These are phyloP conservation scores for Arthroderma sp. DNA, from an alignment of 2,329 filamentous ascomycete species.

Conservation along the genomic window DNA sequence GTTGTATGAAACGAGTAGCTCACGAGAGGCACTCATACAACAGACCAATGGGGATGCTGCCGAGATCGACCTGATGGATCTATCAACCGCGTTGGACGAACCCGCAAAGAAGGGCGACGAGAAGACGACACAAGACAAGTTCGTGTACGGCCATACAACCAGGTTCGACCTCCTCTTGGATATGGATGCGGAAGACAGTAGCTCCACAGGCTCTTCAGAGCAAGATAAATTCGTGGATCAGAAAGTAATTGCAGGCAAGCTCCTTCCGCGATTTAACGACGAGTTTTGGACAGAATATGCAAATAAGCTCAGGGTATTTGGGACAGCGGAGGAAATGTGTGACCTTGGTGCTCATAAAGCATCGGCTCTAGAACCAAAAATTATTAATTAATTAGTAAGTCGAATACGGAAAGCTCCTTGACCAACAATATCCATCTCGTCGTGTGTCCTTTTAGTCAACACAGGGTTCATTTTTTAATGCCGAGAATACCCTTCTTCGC, in stretches of 20 bases:
- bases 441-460: not conserved
- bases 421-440: not conserved
- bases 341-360: slow-evolving; percentile 11
- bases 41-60: not conserved
- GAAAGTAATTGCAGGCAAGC: slow-evolving; percentile 26
- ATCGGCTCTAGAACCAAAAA: not conserved
- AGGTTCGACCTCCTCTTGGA: slow-evolving; percentile 21
- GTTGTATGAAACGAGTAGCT: slow-evolving; percentile 30
- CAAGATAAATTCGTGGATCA: slow-evolving; percentile 1
- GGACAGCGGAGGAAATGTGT: slow-evolving; percentile 43
- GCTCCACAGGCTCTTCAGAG: not conserved
- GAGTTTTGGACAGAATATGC: slow-evolving; percentile 48
- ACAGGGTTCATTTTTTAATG: no score
- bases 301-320: slow-evolving; percentile 50
- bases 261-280: slow-evolving; percentile 42
- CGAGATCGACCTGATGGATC: not conserved
- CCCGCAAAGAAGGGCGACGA: not conserved
- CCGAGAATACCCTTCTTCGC: not conserved
- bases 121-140: not conserved
- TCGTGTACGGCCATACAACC: slow-evolving; percentile 21
- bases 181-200: slow-evolving; percentile 9
- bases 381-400: not conserved
- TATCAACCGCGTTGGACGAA: not conserved
- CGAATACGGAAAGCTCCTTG: not conserved
- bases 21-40: slow-evolving; percentile 3